Percentiles rank a stretch among this genome's conserved stretches.
These are phyloP conservation scores for Gamarada debralockiae DNA, from an alignment of 495 filamentous ascomycete species.

Conservation along the genomic window DNA sequence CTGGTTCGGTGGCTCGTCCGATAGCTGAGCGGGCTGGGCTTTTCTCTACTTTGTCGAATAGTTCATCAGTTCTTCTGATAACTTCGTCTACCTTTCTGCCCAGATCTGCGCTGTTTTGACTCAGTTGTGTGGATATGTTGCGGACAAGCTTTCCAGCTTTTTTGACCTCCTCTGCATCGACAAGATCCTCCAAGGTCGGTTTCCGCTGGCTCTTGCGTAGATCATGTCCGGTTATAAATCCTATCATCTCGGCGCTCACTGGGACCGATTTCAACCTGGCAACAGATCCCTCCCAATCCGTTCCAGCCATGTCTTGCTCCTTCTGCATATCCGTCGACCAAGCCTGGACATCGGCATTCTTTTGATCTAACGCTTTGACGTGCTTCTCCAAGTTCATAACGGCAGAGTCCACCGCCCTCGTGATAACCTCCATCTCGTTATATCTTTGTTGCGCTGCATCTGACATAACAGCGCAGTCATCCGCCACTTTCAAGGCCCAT, in stretches of 20 bases:
- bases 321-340: constrained; percentile 69
- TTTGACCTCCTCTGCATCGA: constrained; percentile 62
- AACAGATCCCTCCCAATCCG: constrained; percentile 66
- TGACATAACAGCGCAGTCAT: constrained; percentile 58
- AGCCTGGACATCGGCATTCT: constrained; percentile 64
- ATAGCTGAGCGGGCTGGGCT: constrained; percentile 33
- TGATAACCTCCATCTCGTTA: constrained; percentile 65
- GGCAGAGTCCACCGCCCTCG: constrained; percentile 69
- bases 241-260: constrained; percentile 44
- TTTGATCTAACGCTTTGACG: constrained; percentile 67
- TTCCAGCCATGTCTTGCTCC: constrained; percentile 62
- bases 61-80: constrained; percentile 39
- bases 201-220: constrained; percentile 36
- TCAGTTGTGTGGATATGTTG: constrained; percentile 41
- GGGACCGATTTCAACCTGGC: constrained; percentile 58
- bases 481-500: constrained; percentile 70
- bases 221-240: constrained; percentile 48
- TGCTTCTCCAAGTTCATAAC: constrained; percentile 78
- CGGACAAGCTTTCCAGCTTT: constrained; percentile 55
- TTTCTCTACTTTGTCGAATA: constrained; percentile 46
- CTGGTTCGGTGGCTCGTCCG: constrained; percentile 35
- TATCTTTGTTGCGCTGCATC: constrained; percentile 43
- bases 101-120: constrained; percentile 39
- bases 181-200: constrained; percentile 63
- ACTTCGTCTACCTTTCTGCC: constrained; percentile 42